Base-by-base conservation (phyloP, 2,329 filamentous ascomycete genomes). In the Fusarium verticillioides region DNA sequence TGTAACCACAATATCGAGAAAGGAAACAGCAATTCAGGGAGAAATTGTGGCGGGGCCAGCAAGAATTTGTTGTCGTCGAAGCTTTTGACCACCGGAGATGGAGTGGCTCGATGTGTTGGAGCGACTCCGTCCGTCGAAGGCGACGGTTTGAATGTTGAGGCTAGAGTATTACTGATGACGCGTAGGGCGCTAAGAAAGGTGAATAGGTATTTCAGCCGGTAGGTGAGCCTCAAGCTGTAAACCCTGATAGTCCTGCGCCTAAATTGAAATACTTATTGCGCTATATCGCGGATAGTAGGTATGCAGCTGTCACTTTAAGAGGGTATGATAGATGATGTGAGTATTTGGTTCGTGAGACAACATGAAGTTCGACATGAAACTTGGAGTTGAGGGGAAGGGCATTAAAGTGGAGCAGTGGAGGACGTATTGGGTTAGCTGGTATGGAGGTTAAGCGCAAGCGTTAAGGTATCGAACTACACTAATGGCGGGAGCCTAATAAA, bases 371-470 rank as follows among this genome's bases (percentile, higher is more conserved):
- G 37, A 30, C 37, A 36, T 74, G 70, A 71, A 74, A 74, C 66
- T 60, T 69, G 71, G 59, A 74, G 71, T 73, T 73, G 70, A 74
- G 70, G 71, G 70, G 71, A 70, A 73, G 44, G 53, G 32, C 9
- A 58, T 53, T 19, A 19, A 44, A 36, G 70, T 71, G 70, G 70
- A 39, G 53, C 49, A 40, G 16, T 7, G n/a, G 23, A 34, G 34
- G 36, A 47, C 57, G 30, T 34, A 73, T 62, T 50, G 26, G 70
- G 60, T 72, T 58, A 74, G 66, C 21, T 7, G 10, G 30, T 34
- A 15, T 47, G 7, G 53, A 37, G 53, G 28, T 28, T 26, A 63
- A 60, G 63, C 69, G 32, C 42, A 59, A 53, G 63, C 63, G 53
- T 53, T 63, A 23, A 23, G 23, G 23, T 23, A 39, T 34, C 44